Evolutionary conservation across 2,329 filamentous ascomycete species (phyloP), one percentile per base, ranked within the genome.

Genomic region (Mycosphaerella sp.): DNA sequence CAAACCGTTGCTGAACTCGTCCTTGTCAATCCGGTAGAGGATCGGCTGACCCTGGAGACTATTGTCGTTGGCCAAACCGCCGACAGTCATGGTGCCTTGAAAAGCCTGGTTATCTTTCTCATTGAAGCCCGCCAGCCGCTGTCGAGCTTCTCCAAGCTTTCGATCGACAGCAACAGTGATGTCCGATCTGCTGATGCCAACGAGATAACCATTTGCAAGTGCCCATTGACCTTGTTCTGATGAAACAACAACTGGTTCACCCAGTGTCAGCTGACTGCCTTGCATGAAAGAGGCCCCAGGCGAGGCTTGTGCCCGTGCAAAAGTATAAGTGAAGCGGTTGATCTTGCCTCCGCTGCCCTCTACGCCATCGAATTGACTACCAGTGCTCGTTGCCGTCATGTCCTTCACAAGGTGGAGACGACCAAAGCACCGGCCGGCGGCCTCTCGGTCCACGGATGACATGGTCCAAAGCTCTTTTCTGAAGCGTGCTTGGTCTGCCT

Each of bases 1-100:
- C 89, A 98, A 95, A 54, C 93, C 93, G 65, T 95, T 97, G 72
- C 89, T 95, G 71, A 98, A 98, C 67, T 98, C 93, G 65, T 98
- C 93, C 69, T 96, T 96, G 72, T 98, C 93, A 3, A 98, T 76
- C 23, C 93, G 86, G 65, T 95, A 98, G 46, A 82, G 77, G 5
- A 86, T 73, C 3, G 80, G 80, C 3, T 78, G 70, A 10, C 4
- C 34, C 34, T 38, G 10, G 10, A 2, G 34, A n/a, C 10, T 38
- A 7, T n/a, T 4, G 34, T 38, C 34, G 54, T 53, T 49, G 1
- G 34, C 14, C 10, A 38, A 40, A 4, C 76, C 76, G 10, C 77
- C 78, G 26, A 95, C 84, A 61, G 95, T 87, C 89, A 96, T 95
- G 60, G 96, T 92, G 45, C 91, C 90, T 4, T 82, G 80, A 73